Conservation (phyloP, 352 stramenopile genomes). For the Elongisporangium prolatum region DNA sequence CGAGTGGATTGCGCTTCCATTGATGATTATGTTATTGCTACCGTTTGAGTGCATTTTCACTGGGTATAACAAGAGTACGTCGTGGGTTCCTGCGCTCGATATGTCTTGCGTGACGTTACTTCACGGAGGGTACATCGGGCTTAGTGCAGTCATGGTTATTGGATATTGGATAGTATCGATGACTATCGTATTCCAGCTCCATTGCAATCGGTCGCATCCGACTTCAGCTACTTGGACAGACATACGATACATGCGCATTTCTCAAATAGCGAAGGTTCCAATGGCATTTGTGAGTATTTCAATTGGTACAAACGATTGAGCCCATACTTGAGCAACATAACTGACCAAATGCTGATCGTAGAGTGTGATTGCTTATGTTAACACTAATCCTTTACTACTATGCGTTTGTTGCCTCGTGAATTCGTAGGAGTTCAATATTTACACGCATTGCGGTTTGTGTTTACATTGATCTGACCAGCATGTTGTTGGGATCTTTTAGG, state of each 20-base stretch:
- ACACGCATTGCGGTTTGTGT: constrained; percentile 1
- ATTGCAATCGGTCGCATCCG: constrained; percentile 46
- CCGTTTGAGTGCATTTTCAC: constrained; percentile 53
- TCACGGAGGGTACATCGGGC: constrained; percentile 19
- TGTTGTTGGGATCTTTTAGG: constrained; percentile 5
- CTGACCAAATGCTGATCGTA: constrained; percentile 5
- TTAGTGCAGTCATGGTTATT: constrained; percentile 18
- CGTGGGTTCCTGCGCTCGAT: constrained; percentile 19
- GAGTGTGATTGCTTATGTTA: constrained; percentile 32
- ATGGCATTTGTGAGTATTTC: constrained; percentile 36
- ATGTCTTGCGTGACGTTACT: constrained; percentile 31
- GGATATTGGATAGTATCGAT: constrained; percentile 27
- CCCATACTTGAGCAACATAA: not conserved
- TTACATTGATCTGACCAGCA: not conserved
- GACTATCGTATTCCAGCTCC: constrained; percentile 47
- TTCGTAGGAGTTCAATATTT: constrained; percentile 16
- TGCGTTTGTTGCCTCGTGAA: constrained; percentile 19
- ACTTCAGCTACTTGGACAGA: constrained; percentile 57
- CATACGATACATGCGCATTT: constrained; percentile 34
- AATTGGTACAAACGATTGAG: not conserved
- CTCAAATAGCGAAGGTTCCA: constrained; percentile 30
- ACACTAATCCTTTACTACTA: constrained; percentile 30
- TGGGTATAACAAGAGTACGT: constrained; percentile 23
- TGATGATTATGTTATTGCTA: constrained; percentile 49
- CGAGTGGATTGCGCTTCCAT: constrained; percentile 36